Base-by-base conservation (phyloP, 768 basidiomycete species). In the Obba rivulosa region DNA sequence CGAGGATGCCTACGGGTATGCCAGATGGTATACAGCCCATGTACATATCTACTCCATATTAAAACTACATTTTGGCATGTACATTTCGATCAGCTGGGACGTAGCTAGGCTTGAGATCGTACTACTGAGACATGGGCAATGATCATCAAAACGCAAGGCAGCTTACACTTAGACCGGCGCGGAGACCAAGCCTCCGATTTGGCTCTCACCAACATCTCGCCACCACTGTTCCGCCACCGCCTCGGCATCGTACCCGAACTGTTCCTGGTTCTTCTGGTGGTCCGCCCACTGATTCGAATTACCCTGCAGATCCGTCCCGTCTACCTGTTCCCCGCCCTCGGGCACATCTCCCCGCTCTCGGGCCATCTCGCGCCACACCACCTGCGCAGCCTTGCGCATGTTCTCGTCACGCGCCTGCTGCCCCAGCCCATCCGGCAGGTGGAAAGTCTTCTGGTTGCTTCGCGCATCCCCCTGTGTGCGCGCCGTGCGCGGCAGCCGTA, bases 231-330 rank as follows among this genome's bases (percentile, higher is more conserved):
- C 75, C 4, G 71, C 78, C 36, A 65, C 77, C 9, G 24, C 61
- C 39, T 81, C 79, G 0, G 78, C 76, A 49, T 81, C 78, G 51
- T 81, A 80, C n/a, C 69, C 67, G 61, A 79, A 81, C 56, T 76
- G 72, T 5, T 53, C 55, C 25, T 41, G 46, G 43, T 62, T 80
- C 69, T 78, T 79, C 43, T 60, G 63, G 56, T 66, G 69, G 58
- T 83, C 80, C 3, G 79, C 78, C 81, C 81, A 82, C 51, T 77
- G 70, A 52, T 82, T 81, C 49, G 70, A 66, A 54, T 74, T 78
- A 1, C 67, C 68, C 36, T 60, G 54, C 21, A 51, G 22, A 64
- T 66, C 14, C 23, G 45, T 28, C 44, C 39, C 50, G 49, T 46
- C 39, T 24, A 46, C 47, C 66, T 66, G 11, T 25, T 45, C 40